Evolutionary conservation across 139 green algal species (phyloP), one percentile per base, ranked within the genome.

Genomic region (Chlorella sp.): DNA sequence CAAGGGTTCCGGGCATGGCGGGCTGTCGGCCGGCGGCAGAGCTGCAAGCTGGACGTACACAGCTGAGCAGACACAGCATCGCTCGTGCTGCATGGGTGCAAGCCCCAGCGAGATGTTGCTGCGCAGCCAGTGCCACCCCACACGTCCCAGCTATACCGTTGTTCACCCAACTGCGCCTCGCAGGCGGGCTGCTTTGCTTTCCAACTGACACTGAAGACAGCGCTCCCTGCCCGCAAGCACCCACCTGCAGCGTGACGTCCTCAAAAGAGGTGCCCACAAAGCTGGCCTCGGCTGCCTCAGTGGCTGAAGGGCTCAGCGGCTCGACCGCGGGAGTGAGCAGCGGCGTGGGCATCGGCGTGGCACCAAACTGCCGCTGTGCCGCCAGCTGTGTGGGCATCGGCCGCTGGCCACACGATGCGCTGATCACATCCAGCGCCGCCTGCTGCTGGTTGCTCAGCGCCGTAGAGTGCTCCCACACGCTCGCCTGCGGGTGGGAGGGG

Each of bases 401-500:
- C 21, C 94, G 82, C 34, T 92, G 79, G 1, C 79, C 72, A 68
- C 92, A 95, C 20, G 36, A 74, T 23, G 90, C 83, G 21, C 88
- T 69, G 2, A 98, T 64, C 0, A 84, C 72, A 28, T 96, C 94
- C 7, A 97, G 68, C 0, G 87, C 74, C 0, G 72, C 56, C 39
- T 96, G 89, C 83, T 97, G 92, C 5, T 71, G 69, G 9, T 93
- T 79, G 25, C 73, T 95, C 15, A 98, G 84, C 20, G 90, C 79
- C 6, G 94, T 93, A 34, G 65, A 82, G 26, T 90, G 82, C 79
- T 97, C 94, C 91, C 92, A 96, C 2, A 85, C 82, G 56, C 90
- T 94, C 17, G 92, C 92, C 86, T 94, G 87, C 30, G 57, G 51
- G 20, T 4, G 44, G 26, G n/a, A n/a, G n/a, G 20, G 20, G 71